These are phyloP conservation scores for Xylaria bambusicola DNA, from an alignment of 495 filamentous ascomycete genomes.

Conservation along the genomic window DNA sequence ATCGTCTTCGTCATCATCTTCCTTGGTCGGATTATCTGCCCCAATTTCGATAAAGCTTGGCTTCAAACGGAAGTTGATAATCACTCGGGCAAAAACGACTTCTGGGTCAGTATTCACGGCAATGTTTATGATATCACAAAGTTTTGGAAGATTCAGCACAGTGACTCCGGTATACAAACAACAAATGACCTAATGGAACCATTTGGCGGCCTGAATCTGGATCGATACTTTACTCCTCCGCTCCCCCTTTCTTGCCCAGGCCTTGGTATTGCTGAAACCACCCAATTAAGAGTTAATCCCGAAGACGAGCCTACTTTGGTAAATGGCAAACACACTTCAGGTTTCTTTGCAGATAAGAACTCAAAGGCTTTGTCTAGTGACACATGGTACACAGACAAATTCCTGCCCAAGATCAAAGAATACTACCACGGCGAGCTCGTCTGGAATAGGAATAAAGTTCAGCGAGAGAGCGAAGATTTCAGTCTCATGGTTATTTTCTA, in stretches of 20 bases:
- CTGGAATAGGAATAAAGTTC: slow-evolving; percentile 54
- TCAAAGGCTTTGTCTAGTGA: slow-evolving; percentile 58
- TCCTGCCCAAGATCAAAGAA: slow-evolving; percentile 77
- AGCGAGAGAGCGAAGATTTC: slow-evolving; percentile 63
- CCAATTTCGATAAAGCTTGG: slow-evolving; percentile 92
- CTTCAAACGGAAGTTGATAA: slow-evolving; percentile 66
- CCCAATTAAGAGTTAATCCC: slow-evolving; percentile 33
- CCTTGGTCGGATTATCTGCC: slow-evolving; percentile 83
- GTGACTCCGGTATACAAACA: slow-evolving; percentile 63
- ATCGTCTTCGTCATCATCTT: slow-evolving; percentile 92
- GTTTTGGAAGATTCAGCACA: slow-evolving; percentile 84
- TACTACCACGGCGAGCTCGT: slow-evolving; percentile 90
- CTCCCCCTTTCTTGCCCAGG: slow-evolving; percentile 71
- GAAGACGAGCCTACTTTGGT: slow-evolving; percentile 63
- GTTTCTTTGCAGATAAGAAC: slow-evolving; percentile 54
- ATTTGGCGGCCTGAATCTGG: slow-evolving; percentile 75
- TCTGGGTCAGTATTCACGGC: slow-evolving; percentile 85
- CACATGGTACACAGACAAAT: slow-evolving; percentile 74
- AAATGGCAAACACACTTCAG: slow-evolving; percentile 67
- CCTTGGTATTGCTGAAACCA: slow-evolving; percentile 56
- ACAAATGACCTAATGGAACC: slow-evolving; percentile 68
- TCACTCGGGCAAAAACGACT: slow-evolving; percentile 74
- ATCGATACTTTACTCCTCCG: slow-evolving; percentile 81
- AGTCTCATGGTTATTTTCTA: slow-evolving; percentile 80
- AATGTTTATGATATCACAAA: slow-evolving; percentile 89